phyloP scores from a whole-genome alignment of 352 stramenopile genomes.

The Phytophthora foliorum region DNA sequence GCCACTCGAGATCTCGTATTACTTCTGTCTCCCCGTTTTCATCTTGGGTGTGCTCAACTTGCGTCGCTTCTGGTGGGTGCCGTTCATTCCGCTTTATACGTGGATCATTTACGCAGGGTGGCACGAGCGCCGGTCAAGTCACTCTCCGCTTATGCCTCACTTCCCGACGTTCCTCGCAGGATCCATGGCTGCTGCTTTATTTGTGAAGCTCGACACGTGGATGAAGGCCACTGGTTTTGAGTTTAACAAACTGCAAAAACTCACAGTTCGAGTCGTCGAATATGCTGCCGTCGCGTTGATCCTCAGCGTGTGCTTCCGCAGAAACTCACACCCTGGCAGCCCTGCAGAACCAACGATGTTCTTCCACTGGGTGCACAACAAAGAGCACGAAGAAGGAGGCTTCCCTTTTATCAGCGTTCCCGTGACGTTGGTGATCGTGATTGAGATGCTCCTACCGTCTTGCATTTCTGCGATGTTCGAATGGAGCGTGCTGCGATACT shows the following conservation, averaged over 20 bases:
- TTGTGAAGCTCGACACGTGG: conserved; percentile 33
- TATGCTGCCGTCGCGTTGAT: conserved; percentile 30
- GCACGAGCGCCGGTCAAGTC: conserved; percentile 33
- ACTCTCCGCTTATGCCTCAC: conserved; percentile 40
- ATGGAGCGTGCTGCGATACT: conserved; percentile 52
- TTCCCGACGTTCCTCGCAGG: conserved; percentile 53
- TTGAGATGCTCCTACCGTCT: conserved; percentile 52
- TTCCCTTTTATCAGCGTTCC: conserved; percentile 49
- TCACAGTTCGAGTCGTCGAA: conserved; percentile 37
- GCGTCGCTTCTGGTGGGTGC: conserved; percentile 48
- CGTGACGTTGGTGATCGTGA: conserved; percentile 47
- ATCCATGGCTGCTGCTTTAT: conserved; percentile 51
- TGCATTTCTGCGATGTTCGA: conserved; percentile 50
- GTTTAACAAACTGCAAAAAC: conserved; percentile 25
- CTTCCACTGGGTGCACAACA: conserved; percentile 46
- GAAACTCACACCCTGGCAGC: conserved; percentile 16
- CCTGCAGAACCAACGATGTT: conserved; percentile 39
- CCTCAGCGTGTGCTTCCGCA: conserved; percentile 42
- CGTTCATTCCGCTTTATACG: conserved; percentile 34
- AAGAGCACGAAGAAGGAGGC: conserved; percentile 24
- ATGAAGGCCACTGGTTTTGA: conserved; percentile 35
- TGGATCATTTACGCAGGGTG: conserved; percentile 41
- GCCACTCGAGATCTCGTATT: conserved; percentile 61
- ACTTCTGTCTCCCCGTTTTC: conserved; percentile 56
- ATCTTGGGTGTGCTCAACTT: conserved; percentile 34